phyloP scores from a whole-genome alignment of 163 green algal species.

The Chloromonas sp. region DNA sequence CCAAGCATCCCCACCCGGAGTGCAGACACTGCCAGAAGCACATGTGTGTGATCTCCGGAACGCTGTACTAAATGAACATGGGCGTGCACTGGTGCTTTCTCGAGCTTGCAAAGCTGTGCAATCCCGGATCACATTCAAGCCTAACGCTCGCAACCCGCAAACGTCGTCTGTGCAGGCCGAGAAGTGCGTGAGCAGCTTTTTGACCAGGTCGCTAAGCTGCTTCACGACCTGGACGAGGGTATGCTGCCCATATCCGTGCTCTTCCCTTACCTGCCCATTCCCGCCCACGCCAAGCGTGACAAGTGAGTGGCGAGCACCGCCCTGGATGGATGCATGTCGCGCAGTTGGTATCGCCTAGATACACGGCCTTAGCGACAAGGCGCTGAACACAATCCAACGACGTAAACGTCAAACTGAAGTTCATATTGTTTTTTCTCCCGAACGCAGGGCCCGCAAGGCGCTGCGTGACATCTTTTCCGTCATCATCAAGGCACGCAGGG shows the following conservation, averaged over 20 bases:
- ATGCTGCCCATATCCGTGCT: slow-evolving; percentile 92
- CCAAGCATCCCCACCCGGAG: not conserved
- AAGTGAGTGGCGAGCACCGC: slow-evolving; percentile 23
- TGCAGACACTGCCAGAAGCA: too few species aligned
- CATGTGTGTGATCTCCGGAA: too few species aligned
- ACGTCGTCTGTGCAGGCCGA: slow-evolving; percentile 42
- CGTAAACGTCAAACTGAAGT: too few species aligned
- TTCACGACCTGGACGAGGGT: slow-evolving; percentile 91
- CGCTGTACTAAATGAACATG: too few species aligned
- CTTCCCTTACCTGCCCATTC: slow-evolving; percentile 92
- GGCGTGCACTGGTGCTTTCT: too few species aligned
- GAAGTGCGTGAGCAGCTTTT: slow-evolving; percentile 96
- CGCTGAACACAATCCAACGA: too few species aligned
- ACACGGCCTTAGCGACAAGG: too few species aligned
- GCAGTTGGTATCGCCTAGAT: too few species aligned
- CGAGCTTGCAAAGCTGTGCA: too few species aligned
- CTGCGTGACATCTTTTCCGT: slow-evolving; percentile 79
- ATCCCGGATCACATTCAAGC: too few species aligned
- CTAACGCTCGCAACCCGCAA: too few species aligned
- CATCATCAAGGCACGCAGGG: slow-evolving; percentile 62
- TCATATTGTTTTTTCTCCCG: too few species aligned
- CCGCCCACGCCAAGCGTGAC: slow-evolving; percentile 84
- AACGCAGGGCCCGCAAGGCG: slow-evolving; percentile 56
- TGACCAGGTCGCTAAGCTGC: slow-evolving; percentile 74
- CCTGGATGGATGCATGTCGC: not conserved